Evolutionary conservation across 805 yeast species (phyloP).

Genomic region (Deakozyma indianensis): DNA sequence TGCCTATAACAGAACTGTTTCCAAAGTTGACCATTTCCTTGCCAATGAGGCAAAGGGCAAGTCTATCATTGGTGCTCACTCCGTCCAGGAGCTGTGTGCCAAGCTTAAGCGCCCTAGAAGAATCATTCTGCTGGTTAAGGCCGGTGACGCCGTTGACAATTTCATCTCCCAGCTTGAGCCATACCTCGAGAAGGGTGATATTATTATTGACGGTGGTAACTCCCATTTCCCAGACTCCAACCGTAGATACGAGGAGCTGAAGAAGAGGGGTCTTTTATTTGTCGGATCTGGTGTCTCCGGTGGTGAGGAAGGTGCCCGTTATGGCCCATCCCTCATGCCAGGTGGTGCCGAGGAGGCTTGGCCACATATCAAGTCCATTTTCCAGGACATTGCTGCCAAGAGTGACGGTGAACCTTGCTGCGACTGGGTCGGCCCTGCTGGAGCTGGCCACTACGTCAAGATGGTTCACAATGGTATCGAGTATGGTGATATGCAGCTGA

Average conservation of each 20-base stretch:
- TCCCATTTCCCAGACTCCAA: constrained; percentile 97
- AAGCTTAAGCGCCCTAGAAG: constrained; percentile 96
- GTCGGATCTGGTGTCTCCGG: constrained; percentile 99
- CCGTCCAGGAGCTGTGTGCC: constrained; percentile 73
- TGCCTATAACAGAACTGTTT: constrained; percentile 94
- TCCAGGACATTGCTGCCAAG: constrained; percentile 94
- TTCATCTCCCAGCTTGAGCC: constrained; percentile 83
- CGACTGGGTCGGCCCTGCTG: constrained; percentile 99
- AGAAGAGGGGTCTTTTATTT: constrained; percentile 72
- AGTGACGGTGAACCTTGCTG: constrained; percentile 98
- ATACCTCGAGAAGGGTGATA: constrained; percentile 88
- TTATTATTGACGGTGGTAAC: constrained; percentile 99
- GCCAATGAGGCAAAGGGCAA: constrained; percentile 92
- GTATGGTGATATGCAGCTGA: constrained; percentile 99
- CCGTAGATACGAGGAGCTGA: constrained; percentile 88
- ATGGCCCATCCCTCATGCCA: constrained; percentile 98
- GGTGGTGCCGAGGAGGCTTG: constrained; percentile 98
- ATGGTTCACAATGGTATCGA: constrained; percentile 99
- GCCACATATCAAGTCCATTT: constrained; percentile 95
- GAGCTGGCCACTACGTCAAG: constrained; percentile 97
- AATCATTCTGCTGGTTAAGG: constrained; percentile 86
- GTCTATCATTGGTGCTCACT: constrained; percentile 89
- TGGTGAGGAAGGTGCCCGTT: constrained; percentile 99
- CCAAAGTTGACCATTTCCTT: constrained; percentile 89
- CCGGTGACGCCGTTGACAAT: constrained; percentile 88